Conservation (phyloP, 2,329 filamentous ascomycete genomes). For the Phialophora verrucosa region DNA sequence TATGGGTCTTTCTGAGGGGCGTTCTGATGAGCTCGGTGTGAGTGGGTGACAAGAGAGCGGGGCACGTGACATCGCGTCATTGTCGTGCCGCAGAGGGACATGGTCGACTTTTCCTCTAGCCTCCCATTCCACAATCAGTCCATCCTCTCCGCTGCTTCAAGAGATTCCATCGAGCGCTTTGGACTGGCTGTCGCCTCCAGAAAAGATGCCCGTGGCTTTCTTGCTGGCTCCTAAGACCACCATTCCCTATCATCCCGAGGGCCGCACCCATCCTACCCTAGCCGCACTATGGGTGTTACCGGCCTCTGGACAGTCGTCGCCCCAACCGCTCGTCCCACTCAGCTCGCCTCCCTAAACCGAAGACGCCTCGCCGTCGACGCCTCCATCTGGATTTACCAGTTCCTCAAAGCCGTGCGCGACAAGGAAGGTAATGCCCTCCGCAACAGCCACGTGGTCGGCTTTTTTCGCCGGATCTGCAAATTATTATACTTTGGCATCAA, state of each 20-base stretch:
- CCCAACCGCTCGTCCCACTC: conserved; percentile 92
- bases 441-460: conserved; percentile 94
- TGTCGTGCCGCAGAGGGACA: conserved; percentile 10
- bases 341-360: conserved; percentile 92
- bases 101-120: neutral
- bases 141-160: neutral
- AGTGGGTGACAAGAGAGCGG: neutral
- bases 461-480: conserved; percentile 98
- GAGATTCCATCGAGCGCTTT: neutral
- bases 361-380: conserved; percentile 97
- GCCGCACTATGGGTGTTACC: conserved; percentile 82
- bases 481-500: conserved; percentile 94
- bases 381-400: conserved; percentile 99
- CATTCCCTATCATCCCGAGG: neutral
- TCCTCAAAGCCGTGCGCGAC: conserved; percentile 96
- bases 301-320: conserved; percentile 96
- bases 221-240: neutral
- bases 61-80: conserved; percentile 27
- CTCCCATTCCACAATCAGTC: neutral
- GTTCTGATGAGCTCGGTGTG: too few species aligned
- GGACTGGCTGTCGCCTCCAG: neutral
- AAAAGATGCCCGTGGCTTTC: conserved; percentile 1
- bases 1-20: neutral
- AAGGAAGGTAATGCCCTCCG: conserved; percentile 96
- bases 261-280: neutral